A percentile compares a stretch with the other conserved stretches of the same genome.
phyloP scores from a whole-genome alignment of 2,329 filamentous ascomycete species.

The Coniochaeta pulveracea region DNA sequence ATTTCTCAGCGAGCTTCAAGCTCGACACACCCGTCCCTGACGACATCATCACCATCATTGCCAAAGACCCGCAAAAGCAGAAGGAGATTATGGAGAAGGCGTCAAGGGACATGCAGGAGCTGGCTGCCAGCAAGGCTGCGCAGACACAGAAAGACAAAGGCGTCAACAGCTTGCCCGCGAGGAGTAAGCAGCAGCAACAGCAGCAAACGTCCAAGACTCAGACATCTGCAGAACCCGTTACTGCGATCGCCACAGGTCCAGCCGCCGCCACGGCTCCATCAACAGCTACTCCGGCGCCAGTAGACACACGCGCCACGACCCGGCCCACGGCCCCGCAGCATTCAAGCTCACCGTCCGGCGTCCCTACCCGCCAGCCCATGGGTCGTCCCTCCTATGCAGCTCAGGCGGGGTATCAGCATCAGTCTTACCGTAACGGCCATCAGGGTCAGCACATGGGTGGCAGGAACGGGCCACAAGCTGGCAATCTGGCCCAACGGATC shows the following conservation, averaged over 20 bases:
- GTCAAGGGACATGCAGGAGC: background rate
- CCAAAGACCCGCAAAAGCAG: conserved; percentile 90
- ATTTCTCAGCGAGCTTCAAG: conserved; percentile 91
- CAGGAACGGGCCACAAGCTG: conserved; percentile 27
- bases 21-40: conserved; percentile 83
- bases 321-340: conserved; percentile 24
- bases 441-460: conserved; percentile 29
- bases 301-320: conserved; percentile 10
- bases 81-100: conserved; percentile 53
- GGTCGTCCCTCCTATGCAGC: conserved; percentile 37
- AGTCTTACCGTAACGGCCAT: conserved; percentile 37
- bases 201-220: no score
- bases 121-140: no score
- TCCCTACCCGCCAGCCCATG: conserved; percentile 31
- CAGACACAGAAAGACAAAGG: conserved; percentile 85
- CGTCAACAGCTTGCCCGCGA: conserved; percentile 53
- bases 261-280: conserved; percentile 9
- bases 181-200: conserved; percentile 29
- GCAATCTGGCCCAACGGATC: conserved; percentile 37
- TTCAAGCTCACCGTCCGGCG: conserved; percentile 15
- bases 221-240: no score
- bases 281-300: conserved; percentile 8
- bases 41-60: conserved; percentile 87
- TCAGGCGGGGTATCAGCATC: conserved; percentile 29
- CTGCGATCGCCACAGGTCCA: conserved; percentile 15